These are phyloP conservation scores for Rhipidocladum racemiflorum DNA, from an alignment of 176 grass and related monocot genomes.

Conservation along the genomic window DNA sequence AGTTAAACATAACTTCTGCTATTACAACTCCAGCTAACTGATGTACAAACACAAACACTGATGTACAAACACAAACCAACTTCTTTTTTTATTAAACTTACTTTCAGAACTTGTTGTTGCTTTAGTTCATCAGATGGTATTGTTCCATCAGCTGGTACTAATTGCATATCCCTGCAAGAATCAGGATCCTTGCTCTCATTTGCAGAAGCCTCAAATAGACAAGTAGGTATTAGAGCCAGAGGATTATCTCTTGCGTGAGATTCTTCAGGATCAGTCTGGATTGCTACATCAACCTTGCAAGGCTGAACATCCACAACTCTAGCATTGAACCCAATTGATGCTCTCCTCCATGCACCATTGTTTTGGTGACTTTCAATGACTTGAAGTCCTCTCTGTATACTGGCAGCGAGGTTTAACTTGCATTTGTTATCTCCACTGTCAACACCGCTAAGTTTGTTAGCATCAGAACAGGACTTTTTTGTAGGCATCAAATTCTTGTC, in stretches of 20 bases:
- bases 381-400: slow-evolving; percentile 82
- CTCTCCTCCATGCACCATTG: slow-evolving; percentile 63
- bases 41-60: background rate
- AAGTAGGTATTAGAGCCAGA: slow-evolving; percentile 46
- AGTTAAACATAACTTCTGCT: background rate
- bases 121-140: slow-evolving; percentile 48
- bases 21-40: background rate
- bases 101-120: slow-evolving; percentile 61
- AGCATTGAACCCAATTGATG: slow-evolving; percentile 71
- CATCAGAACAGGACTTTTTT: slow-evolving; percentile 44
- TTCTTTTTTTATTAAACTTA: slow-evolving; percentile 36
- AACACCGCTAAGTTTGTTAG: slow-evolving; percentile 9
- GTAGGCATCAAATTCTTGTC: slow-evolving; percentile 29
- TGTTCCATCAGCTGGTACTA: slow-evolving; percentile 54
- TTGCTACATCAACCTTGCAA: slow-evolving; percentile 72
- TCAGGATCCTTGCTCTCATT: slow-evolving; percentile 42
- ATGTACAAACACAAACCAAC: background rate
- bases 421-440: slow-evolving; percentile 21
- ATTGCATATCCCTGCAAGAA: slow-evolving; percentile 53
- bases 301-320: slow-evolving; percentile 63
- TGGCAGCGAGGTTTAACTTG: slow-evolving; percentile 64
- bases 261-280: slow-evolving; percentile 71
- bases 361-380: slow-evolving; percentile 67
- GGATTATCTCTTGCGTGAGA: slow-evolving; percentile 53
- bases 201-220: slow-evolving; percentile 40